Percentiles rank a stretch among this genome's conserved stretches.
Evolutionary conservation across 257 asterid species (phyloP).

Genomic region (Agastache rugosa): DNA sequence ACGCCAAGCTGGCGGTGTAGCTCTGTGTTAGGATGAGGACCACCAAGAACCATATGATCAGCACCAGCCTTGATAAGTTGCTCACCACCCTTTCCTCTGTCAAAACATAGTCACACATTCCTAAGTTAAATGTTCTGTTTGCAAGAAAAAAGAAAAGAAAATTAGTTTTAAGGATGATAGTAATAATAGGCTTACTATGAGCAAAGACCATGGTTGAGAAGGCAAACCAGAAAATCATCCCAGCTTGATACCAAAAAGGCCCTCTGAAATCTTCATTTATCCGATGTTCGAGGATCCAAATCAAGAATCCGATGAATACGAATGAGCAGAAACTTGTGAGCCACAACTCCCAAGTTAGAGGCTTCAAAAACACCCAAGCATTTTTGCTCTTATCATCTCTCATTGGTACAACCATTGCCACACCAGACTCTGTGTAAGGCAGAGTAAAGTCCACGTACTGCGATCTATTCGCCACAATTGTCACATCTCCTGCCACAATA

Average conservation of each 20-base stretch:
- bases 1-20: conserved; percentile 48
- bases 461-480: conserved; percentile 40
- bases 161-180: neutral
- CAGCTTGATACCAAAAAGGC: conserved; percentile 46
- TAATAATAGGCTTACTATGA: conserved; percentile 38
- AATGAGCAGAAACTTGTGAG: conserved; percentile 36
- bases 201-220: conserved; percentile 55
- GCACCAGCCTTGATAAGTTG: conserved; percentile 42
- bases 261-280: conserved; percentile 37
- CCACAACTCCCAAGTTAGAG: conserved; percentile 44
- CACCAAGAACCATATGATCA: conserved; percentile 51
- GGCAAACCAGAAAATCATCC: conserved; percentile 56
- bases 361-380: conserved; percentile 41
- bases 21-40: conserved; percentile 52
- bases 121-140: too few relatives aligned
- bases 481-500: conserved; percentile 40
- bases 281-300: conserved; percentile 41
- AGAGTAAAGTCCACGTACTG: conserved; percentile 38
- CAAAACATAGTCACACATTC: neutral
- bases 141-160: neutral
- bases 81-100: conserved; percentile 43
- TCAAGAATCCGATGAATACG: conserved; percentile 31
- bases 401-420: conserved; percentile 37
- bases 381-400: conserved; percentile 27
- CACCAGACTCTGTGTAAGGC: conserved; percentile 40